Base-by-base conservation (phyloP, 257 asterid genomes). In the Anisodus acutangulus region DNA sequence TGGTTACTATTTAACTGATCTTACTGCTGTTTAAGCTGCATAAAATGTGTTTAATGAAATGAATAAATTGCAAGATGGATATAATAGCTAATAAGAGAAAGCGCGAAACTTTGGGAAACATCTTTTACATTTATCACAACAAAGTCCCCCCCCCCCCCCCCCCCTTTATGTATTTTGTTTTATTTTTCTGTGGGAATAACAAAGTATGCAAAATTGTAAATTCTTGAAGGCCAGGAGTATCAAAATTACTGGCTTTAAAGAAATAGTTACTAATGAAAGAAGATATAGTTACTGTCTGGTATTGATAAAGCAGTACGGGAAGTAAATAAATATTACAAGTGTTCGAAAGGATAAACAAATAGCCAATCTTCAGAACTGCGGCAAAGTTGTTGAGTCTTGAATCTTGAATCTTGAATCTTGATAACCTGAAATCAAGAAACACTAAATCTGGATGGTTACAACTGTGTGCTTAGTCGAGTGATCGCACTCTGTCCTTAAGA, bases 31-130 rank as follows among this genome's bases (percentile, higher is more conserved):
- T 76, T 9, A 76, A 76, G 81, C 63, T 76, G 8, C 55, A 41
- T 41, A 76, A 64, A 47, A 51, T 72, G 47, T 76, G 6, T 49
- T 76, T 22, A 16, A 12, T 76, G 81, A 76, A 76, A 22, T 57
- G 17, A 16, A 41, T 37, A 72, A 47, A 72, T 72, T 4, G n/a
- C 45, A 76, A 51, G 81, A 22, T 51, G 45, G 81, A 35, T 76
- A 13, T 51, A 76, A 51, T 76, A 41, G 81, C 81, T 76, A 76
- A 76, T 16, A 76, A 22, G 81, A 76, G 47, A 12, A 49, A 51
- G 63, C 5, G 35, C 19, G 47, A 6, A 76, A 76, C 45, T 26
- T 76, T 76, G 22, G 26, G 22, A 76, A 72, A 49, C 81, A 1
- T 74, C 13, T 74, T 49, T 74, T 47, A 49, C 80, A 49, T 47